Conservation (phyloP, 306 rosid genomes). For the barrel medic (Medicago truncatula) region DNA sequence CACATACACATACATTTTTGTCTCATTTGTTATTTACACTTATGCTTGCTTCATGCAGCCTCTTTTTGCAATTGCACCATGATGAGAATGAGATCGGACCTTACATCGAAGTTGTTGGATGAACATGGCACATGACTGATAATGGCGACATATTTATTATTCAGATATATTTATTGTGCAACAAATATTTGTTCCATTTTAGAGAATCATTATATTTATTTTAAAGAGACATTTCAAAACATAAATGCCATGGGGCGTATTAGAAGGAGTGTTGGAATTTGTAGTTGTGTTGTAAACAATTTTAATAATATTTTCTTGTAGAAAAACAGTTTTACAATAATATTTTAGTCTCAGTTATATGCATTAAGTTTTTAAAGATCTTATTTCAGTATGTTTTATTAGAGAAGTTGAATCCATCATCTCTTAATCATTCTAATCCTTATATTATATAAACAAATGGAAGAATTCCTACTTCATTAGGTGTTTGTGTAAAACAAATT, state of each 20-base stretch:
- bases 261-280: constrained; percentile 33
- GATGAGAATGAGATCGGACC: constrained; percentile 40
- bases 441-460: no score
- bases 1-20: background rate
- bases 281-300: constrained; percentile 31
- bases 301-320: constrained; percentile 8
- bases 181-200: constrained; percentile 40
- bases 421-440: no score
- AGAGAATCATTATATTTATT: constrained; percentile 32
- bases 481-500: no score
- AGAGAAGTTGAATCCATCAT: no score
- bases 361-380: background rate
- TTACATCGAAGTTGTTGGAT: constrained; percentile 34
- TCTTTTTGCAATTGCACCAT: constrained; percentile 71
- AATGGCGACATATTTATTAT: constrained; percentile 16
- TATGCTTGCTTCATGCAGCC: constrained; percentile 62
- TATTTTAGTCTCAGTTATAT: background rate
- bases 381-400: no score
- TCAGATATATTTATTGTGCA: constrained; percentile 30
- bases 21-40: background rate
- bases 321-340: background rate
- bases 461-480: no score
- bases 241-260: constrained; percentile 22
- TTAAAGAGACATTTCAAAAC: constrained; percentile 20
- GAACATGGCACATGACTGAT: constrained; percentile 9